phyloP scores from a whole-genome alignment of 148 eudicot genomes.

The Dysphania ambrosioides region DNA sequence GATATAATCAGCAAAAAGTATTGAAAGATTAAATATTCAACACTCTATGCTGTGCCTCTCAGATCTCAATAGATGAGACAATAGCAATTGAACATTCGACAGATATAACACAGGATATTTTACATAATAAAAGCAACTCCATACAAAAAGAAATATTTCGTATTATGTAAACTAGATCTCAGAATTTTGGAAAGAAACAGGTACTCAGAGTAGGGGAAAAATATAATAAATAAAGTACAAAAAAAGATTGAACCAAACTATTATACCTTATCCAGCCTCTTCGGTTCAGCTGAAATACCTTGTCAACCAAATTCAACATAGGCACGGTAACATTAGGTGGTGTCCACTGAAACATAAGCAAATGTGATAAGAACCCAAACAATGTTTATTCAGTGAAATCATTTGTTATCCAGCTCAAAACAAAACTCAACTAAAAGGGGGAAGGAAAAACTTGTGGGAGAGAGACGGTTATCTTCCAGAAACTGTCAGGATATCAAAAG shows the following conservation, averaged over 20 bases:
- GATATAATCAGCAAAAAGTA: slow-evolving; percentile 6
- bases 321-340: slow-evolving; percentile 93
- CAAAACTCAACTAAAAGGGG: too few species aligned
- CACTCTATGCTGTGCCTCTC: neutral
- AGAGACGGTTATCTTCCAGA: neutral
- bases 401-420: neutral
- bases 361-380: slow-evolving; percentile 9
- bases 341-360: slow-evolving; percentile 72
- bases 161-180: neutral
- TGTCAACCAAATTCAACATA: slow-evolving; percentile 86
- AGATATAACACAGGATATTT: neutral
- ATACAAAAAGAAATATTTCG: too few species aligned
- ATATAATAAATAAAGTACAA: neutral
- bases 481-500: neutral
- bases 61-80: slow-evolving; percentile 2
- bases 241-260: neutral
- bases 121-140: neutral
- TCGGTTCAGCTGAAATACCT: slow-evolving; percentile 85
- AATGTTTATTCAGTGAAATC: neutral
- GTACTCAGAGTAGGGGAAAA: neutral
- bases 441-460: too few species aligned
- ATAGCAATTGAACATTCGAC: neutral
- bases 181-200: slow-evolving; percentile 2
- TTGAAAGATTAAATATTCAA: too few species aligned
- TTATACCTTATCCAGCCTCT: slow-evolving; percentile 96